Conservation (phyloP, 176 grass and related monocot genomes). For the Triticum dicoccoides region DNA sequence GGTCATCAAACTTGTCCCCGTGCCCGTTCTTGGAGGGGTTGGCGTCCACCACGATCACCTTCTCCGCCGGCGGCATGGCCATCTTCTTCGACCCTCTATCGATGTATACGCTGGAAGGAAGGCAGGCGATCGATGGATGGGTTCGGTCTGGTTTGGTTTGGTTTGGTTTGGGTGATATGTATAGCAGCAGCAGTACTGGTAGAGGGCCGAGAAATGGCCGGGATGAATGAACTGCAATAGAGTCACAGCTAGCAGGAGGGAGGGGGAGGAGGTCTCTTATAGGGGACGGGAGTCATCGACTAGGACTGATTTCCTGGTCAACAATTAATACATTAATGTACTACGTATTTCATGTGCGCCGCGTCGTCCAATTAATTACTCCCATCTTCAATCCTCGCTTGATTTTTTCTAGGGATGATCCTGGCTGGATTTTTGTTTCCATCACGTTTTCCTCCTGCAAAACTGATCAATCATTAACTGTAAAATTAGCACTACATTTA, state of each 20-base stretch:
- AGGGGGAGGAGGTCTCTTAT: neutral
- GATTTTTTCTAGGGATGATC: too few relatives aligned
- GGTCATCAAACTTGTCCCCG: neutral
- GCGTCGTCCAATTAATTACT: neutral
- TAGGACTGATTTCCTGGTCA: neutral
- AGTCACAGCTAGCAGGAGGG: neutral
- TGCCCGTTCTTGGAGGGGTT: neutral
- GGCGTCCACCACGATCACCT: conserved; percentile 2
- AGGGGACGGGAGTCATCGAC: neutral
- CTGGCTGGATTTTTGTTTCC: too few relatives aligned
- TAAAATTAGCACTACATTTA: too few relatives aligned
- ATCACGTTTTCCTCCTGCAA: too few relatives aligned
- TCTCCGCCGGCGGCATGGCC: neutral
- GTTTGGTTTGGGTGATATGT: neutral
- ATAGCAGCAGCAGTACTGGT: neutral
- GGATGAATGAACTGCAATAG: neutral
- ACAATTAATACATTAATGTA: neutral
- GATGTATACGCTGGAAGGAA: neutral
- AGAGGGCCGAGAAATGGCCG: neutral
- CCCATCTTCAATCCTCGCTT: too few relatives aligned
- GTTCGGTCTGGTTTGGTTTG: neutral
- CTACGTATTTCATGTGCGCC: neutral
- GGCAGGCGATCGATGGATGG: neutral
- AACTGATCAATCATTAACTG: too few relatives aligned
- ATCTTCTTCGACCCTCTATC: neutral